Evolutionary conservation across 1,284 basidiomycete species (phyloP).

Genomic region (Tilletia walkeri): DNA sequence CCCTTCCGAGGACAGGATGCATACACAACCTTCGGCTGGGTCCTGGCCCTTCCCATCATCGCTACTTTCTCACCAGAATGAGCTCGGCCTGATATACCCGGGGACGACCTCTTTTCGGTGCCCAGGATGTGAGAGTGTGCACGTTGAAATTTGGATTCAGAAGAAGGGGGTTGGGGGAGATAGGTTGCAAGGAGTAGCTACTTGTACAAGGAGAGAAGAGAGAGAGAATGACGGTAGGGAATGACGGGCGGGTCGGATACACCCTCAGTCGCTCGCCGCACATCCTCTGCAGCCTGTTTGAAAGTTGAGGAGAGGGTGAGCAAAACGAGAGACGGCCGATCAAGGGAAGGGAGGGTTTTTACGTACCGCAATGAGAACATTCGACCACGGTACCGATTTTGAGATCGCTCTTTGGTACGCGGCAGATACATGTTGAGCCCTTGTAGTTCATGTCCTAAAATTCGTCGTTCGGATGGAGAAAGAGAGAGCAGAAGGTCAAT

Average conservation of each 20-base stretch:
- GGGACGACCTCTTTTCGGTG: too few relatives aligned
- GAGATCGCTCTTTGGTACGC: conserved; percentile 91
- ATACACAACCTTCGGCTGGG: too few relatives aligned
- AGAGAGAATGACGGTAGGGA: neutral
- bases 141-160: too few relatives aligned
- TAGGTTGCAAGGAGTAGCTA: conserved; percentile 5
- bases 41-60: too few relatives aligned
- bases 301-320: neutral
- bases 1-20: neutral
- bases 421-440: conserved; percentile 97
- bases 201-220: neutral
- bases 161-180: too few relatives aligned
- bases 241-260: neutral
- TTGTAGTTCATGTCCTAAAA: conserved; percentile 95
- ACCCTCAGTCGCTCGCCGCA: conserved; percentile 17
- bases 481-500: neutral
- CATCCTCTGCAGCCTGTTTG: conserved; percentile 21
- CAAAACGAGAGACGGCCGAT: neutral
- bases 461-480: too few relatives aligned
- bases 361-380: conserved; percentile 91
- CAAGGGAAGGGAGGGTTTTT: neutral
- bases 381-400: conserved; percentile 90
- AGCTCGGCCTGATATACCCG: too few relatives aligned
- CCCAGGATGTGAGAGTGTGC: too few relatives aligned
- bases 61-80: too few relatives aligned